Evolutionary conservation across 1,284 basidiomycete species (phyloP), one percentile per base, ranked within the genome.

Genomic region (Heterobasidion occidentale): DNA sequence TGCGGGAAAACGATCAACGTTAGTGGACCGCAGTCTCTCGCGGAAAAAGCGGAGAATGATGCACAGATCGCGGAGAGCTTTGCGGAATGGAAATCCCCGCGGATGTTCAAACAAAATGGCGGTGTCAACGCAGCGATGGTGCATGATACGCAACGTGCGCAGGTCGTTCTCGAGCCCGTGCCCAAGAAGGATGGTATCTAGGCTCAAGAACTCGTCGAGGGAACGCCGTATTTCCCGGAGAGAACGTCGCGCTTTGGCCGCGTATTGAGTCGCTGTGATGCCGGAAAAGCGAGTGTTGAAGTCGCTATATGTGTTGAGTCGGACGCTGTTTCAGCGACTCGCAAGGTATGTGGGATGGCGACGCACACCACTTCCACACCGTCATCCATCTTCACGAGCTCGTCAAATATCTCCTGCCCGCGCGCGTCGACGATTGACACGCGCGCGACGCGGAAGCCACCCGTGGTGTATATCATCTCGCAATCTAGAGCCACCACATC

Each of bases 381-480:
- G 0, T 86, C 80, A 56, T 87, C 86, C 80, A 92, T 90, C 46
- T 82, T 77, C 19, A 96, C 83, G 44, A 91, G 71, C 67, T 95
- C 82, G 67, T 98, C 94, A 54, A 94, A 86, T 0, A 96, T 77
- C 55, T 83, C 74, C 19, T 74, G 71, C 0, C 92, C 93, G 1
- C 77, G 69, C 8, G 84, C 84, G 64, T 94, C 88, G 1, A 97
- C 83, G 4, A 94, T 80, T 0, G 94, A 95, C 1, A 95, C 84
- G 7, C 94, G 81, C 4, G 92, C 94, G 7, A 95, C 81, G 27
- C 87, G 83, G 76, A 92, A 83, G 0, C 94, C 94, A 6, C 88
- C 88, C 0, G 93, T 94, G 0, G 92, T 91, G 71, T 92, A 94
- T 33, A 95, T 79, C 90, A 97, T 93, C 69, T 98, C 94, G 67